Evolutionary conservation across 1,139 yeast genomes (phyloP).

Genomic region (Geotrichum europaeum): DNA sequence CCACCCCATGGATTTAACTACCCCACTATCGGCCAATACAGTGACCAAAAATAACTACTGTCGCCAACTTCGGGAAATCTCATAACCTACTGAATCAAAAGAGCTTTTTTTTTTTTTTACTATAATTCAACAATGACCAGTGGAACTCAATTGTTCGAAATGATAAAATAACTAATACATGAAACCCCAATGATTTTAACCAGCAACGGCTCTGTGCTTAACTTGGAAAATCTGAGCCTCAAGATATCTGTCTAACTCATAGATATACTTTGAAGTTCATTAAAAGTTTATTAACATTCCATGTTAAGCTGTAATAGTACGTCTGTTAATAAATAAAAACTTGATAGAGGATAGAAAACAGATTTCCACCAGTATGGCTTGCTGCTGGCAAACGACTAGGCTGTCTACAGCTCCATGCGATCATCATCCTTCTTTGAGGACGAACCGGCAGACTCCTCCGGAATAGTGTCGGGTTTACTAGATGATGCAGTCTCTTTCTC

Average conservation of each 20-base stretch:
- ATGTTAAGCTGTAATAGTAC: not conserved
- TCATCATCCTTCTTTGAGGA: slow-evolving; percentile 15
- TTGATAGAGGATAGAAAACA: not conserved
- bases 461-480: slow-evolving; percentile 7
- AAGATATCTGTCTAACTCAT: too few relatives aligned
- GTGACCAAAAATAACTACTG: not conserved
- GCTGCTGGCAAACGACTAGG: not conserved
- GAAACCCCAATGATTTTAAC: too few relatives aligned
- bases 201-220: too few relatives aligned
- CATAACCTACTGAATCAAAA: too few relatives aligned
- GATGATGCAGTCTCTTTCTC: slow-evolving; percentile 18
- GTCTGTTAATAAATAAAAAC: not conserved
- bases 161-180: too few relatives aligned
- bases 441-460: slow-evolving; percentile 5
- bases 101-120: too few relatives aligned
- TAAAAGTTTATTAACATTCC: not conserved
- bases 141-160: too few relatives aligned
- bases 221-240: too few relatives aligned
- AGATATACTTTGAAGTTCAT: not conserved
- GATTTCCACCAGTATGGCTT: not conserved
- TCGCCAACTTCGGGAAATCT: not conserved
- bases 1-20: not conserved
- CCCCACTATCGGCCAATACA: not conserved
- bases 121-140: too few relatives aligned
- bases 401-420: slow-evolving; percentile 13